Evolutionary conservation across 805 yeast genomes (phyloP).

Genomic region (Starmerella khaoyaiensis): DNA sequence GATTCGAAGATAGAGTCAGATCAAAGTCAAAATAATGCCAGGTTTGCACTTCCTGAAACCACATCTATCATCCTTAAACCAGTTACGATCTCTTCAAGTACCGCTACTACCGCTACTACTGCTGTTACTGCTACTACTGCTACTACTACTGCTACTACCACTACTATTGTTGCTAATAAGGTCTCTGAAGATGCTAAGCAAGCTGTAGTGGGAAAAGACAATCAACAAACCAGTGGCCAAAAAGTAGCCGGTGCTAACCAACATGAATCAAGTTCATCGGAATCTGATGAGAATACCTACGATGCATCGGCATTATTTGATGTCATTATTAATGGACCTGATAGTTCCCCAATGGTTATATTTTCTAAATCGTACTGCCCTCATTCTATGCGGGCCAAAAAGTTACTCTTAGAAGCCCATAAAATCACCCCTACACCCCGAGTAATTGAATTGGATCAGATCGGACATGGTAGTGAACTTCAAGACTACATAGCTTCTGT

Average conservation of each 20-base stretch:
- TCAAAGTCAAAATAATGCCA: too few relatives aligned
- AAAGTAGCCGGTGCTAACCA: too few relatives aligned
- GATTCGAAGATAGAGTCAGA: not conserved
- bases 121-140: too few relatives aligned
- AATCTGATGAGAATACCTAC: conserved; percentile 7
- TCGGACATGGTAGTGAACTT: conserved; percentile 58
- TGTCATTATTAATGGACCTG: conserved; percentile 2
- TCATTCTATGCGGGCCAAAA: conserved; percentile 58
- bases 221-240: not conserved
- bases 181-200: not conserved
- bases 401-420: conserved; percentile 48
- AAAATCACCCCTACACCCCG: conserved; percentile 57
- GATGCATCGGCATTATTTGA: conserved; percentile 11
- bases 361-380: conserved; percentile 58
- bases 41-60: too few relatives aligned
- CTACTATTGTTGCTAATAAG: not conserved
- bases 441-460: conserved; percentile 73
- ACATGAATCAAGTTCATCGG: too few relatives aligned
- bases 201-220: not conserved
- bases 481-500: conserved; percentile 55
- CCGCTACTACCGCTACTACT: too few relatives aligned
- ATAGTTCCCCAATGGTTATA: conserved; percentile 26
- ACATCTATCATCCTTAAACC: too few relatives aligned
- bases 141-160: too few relatives aligned
- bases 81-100: too few relatives aligned